These are phyloP conservation scores for Mycena rosella DNA, from an alignment of 768 basidiomycete species.

Conservation along the genomic window DNA sequence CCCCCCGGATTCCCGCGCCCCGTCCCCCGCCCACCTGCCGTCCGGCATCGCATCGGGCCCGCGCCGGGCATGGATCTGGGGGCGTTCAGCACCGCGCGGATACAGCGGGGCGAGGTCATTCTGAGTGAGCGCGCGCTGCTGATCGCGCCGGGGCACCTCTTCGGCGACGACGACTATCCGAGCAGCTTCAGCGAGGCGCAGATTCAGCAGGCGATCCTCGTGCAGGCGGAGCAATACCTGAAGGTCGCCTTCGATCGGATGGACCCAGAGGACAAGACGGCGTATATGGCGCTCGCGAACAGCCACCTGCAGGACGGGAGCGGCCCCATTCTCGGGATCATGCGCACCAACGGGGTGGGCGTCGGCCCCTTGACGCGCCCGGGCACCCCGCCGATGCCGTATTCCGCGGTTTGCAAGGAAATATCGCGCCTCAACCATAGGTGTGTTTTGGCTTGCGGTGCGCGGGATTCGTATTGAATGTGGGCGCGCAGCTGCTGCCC, in stretches of 20 bases:
- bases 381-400: constrained; percentile 32
- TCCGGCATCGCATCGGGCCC: constrained; percentile 2
- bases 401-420: constrained; percentile 44
- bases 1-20: constrained; percentile 4
- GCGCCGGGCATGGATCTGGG: constrained; percentile 41
- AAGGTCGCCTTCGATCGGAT: constrained; percentile 35
- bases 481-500: constrained; percentile 40
- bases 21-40: background rate
- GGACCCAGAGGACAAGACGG: constrained; percentile 39
- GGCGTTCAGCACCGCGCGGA: constrained; percentile 45
- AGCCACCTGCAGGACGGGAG: constrained; percentile 48
- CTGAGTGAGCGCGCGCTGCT: constrained; percentile 53
- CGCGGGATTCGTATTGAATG: background rate
- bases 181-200: background rate
- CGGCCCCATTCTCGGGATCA: constrained; percentile 49
- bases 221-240: constrained; percentile 37
- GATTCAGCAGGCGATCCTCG: background rate
- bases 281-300: constrained; percentile 49
- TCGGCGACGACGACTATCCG: background rate
- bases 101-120: constrained; percentile 49
- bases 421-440: constrained; percentile 55
- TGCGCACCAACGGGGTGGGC: constrained; percentile 50
- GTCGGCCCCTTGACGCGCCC: constrained; percentile 34
- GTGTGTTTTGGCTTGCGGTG: no score
- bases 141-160: constrained; percentile 34